A percentile compares a stretch with the other conserved stretches of the same genome.
Conservation (phyloP, 176 grass and related monocot species). For the Secale cereale region DNA sequence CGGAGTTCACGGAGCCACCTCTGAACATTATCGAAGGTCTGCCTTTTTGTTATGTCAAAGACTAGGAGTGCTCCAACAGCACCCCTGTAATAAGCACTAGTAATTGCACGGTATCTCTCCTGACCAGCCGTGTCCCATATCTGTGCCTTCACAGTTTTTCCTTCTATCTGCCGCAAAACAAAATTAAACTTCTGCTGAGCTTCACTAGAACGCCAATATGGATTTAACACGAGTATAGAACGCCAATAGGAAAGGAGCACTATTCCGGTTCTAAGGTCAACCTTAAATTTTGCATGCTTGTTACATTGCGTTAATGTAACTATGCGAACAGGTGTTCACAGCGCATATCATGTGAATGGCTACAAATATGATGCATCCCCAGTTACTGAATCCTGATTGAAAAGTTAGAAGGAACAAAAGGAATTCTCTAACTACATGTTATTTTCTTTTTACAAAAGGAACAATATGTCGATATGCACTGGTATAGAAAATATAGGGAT, state of each 20-base stretch:
- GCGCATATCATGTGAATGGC: not conserved
- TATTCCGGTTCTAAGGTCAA: not conserved
- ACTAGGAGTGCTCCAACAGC: slow-evolving; percentile 55
- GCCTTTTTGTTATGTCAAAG: slow-evolving; percentile 70
- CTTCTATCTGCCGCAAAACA: slow-evolving; percentile 43
- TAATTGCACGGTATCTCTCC: slow-evolving; percentile 73
- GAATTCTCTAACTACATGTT: not conserved
- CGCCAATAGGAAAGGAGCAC: not conserved
- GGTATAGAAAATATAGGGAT: not conserved
- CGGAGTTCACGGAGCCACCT: slow-evolving; percentile 63
- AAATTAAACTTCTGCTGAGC: slow-evolving; percentile 3
- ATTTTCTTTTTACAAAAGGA: not conserved
- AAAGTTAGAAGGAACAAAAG: no score
- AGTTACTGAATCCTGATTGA: no score
- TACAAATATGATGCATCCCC: no score
- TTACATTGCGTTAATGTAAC: not conserved
- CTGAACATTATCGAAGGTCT: slow-evolving; percentile 56
- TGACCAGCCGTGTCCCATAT: slow-evolving; percentile 76
- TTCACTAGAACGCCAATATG: not conserved
- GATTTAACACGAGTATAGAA: not conserved
- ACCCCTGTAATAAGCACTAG: slow-evolving; percentile 63
- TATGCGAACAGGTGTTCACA: not conserved
- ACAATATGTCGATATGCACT: not conserved
- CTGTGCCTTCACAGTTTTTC: slow-evolving; percentile 62
- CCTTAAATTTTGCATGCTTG: not conserved